Base-by-base conservation (phyloP, 2,329 filamentous ascomycete species). In the Alternaria sp. region DNA sequence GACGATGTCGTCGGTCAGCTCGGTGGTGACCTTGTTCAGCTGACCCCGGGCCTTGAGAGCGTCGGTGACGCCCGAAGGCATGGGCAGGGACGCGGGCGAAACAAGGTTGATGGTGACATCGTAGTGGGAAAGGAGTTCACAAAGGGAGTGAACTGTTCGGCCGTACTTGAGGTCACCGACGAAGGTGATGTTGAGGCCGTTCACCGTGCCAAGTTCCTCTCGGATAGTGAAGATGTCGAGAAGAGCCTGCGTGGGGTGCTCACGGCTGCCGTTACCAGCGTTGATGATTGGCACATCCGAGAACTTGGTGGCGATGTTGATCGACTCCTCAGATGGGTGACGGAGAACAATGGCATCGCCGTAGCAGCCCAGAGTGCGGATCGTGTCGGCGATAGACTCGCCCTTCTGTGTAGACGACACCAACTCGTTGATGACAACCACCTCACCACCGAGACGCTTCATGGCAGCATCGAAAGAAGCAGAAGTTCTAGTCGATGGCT, bases 171-270 rank as follows among this genome's bases (percentile, higher is more conserved):
- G 89, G 77, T 99, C 96, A 74, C 96, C 96, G 47, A 93, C 87
- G 81, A 99, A 99, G 54, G 96, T 99, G 77, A 99, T 96, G 47
- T 93, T 98, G 68, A 99, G 86, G 56, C 95, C 95, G 77, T 95
- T 94, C 60, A 98, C 95, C 0, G 94, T 97, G 68, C 96, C 96
- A 9, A 98, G 87, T 81, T 99, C 96, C 82, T 99, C 96, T 71
- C 96, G 93, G 77, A 99, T 99, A 58, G 96, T 98, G 85, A 97
- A 99, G 61, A 99, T 90, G 76, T 99, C 96, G 21, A 99, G 86
- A 87, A 99, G 96, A 0, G 96, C 96, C 82, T 99, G 96, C 0
- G 96, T 99, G 1, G 96, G 96, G 82, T 99, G 96, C 84, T 99
- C 96, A 74, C 93, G 90, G 82, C 91, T 93, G 68, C 96, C 96